Base-by-base conservation (phyloP, 768 basidiomycete genomes). In the Leccinum obscurum region DNA sequence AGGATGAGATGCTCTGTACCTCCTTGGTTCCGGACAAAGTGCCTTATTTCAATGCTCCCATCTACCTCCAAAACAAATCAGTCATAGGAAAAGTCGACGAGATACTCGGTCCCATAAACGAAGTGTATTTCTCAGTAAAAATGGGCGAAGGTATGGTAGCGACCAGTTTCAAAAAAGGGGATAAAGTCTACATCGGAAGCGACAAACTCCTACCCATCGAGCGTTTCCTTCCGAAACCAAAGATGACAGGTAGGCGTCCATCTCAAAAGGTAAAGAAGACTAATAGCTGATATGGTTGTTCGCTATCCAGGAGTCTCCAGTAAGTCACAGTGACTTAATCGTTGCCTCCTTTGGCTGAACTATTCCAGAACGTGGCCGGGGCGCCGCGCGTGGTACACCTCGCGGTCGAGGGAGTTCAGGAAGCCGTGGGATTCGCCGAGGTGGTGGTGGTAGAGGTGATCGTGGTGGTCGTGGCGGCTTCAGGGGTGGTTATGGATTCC, bases 101-200 rank as follows among this genome's bases (percentile, higher is more conserved):
- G 76, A 98, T 99, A 66, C 84, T 99, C n/a, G 97, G 97, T 3
- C 96, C 97, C 15, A 95, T 99, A 74, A 99, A 97, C 72, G 94
- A 98, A 73, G 95, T 98, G 60, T 98, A 87, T 77, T 98, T 99
- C 72, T 95, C 95, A 3, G 84, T 99, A 64, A 99, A 98, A 80
- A 97, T 98, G 90, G 85, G 88, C 20, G 89, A 92, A 59, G 97
- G 97, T 34, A 94, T 98, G 89, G 86, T 95, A 52, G 95, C 97
- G 8, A 89, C 79, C 65, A 94, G 92, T 73, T 99, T 99, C 78
- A 92, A 96, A 78, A 92, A 90, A 70, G 97, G 97, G 50, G 97
- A 99, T 79, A 98, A 96, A 73, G 92, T 99, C 49, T 99, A 92
- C 75, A 98, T 99, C 70, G 92, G 87, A 44, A 89, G 89, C n/a